Base-by-base conservation (phyloP, 192 early-diverging fungal genomes). In the Coemansia sp. region DNA sequence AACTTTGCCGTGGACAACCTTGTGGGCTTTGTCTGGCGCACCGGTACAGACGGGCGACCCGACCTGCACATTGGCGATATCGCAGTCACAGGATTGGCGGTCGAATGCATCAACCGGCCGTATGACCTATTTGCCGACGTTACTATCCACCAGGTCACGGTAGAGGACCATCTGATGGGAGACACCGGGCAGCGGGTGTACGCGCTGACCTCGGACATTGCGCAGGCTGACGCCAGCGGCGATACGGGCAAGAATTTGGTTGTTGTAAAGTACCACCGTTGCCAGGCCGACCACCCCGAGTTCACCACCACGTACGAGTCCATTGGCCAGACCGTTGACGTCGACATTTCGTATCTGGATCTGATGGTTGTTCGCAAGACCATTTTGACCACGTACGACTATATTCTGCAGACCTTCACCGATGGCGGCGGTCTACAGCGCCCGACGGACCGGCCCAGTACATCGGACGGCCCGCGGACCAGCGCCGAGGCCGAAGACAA, bases 311-410 rank as follows among this genome's bases (percentile, higher is more conserved):
- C 76, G 45, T 85, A 86, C 66, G 79, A 88, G 44, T 86, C 85
- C 10, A 80, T 89, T 41, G 84, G 88, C 37, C 89, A 92, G 44
- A 83, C 80, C 0, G 80, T 90, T 5, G 86, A 92, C 26, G 78
- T 97, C 1, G 84, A 82, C 13, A 78, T 81, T 45, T 93, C 81
- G 29, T 87, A 72, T 26, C 52, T 94, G 14, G 85, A 86, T 20
- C 71, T 96, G 49, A 85, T 93, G 42, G 74, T 96, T 2, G 87
- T 90, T 8, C 83, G 85, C 22, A 87, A 85, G 55, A 86, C 85
- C 41, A 85, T 98, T 10, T 62, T 95, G 51, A 83, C 79, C 7
- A 65, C 91, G 8, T 91, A 94, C 61, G 85, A 92, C 46, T 94
- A 89, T 51, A 68, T 94, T 5, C 54, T 90, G 11, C 80, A 81